Evolutionary conservation across 805 yeast genomes (phyloP).

Genomic region (Ogataea henricii): DNA sequence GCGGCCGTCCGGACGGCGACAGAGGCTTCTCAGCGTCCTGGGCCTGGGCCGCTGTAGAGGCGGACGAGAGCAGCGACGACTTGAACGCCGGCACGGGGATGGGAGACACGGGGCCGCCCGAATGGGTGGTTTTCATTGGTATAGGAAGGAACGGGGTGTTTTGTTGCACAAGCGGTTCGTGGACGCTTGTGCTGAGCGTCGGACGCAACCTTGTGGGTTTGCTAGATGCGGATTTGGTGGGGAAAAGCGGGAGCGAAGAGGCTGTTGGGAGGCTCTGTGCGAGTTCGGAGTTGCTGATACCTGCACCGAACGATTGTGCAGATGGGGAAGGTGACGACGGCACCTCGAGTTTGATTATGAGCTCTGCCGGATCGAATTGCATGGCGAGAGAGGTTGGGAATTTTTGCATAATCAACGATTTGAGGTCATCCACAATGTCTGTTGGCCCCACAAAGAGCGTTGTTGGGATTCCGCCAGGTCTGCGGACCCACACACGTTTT

Average conservation of each 20-base stretch:
- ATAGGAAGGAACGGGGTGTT: neutral
- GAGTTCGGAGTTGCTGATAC: neutral
- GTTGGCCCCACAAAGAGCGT: slow-evolving; percentile 59
- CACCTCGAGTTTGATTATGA: slow-evolving; percentile 39
- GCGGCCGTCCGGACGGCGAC: slow-evolving; percentile 5
- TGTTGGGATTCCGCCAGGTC: slow-evolving; percentile 61
- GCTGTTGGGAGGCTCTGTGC: slow-evolving; percentile 10
- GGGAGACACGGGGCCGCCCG: slow-evolving; percentile 29
- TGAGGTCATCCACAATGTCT: slow-evolving; percentile 83
- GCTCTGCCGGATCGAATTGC: slow-evolving; percentile 68
- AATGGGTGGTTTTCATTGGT: neutral
- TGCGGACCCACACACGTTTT: slow-evolving; percentile 58
- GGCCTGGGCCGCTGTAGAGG: neutral
- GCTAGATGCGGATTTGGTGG: slow-evolving; percentile 4
- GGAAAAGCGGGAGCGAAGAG: slow-evolving; percentile 8
- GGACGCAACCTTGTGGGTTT: slow-evolving; percentile 10
- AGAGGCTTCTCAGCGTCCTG: slow-evolving; percentile 8
- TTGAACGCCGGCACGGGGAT: slow-evolving; percentile 30
- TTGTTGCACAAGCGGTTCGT: neutral
- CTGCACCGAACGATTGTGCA: slow-evolving; percentile 1
- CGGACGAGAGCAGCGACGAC: slow-evolving; percentile 21
- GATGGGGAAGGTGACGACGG: slow-evolving; percentile 17
- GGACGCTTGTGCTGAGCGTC: neutral
- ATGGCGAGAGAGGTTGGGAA: slow-evolving; percentile 68
- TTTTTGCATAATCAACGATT: slow-evolving; percentile 59